Base-by-base conservation (phyloP, 768 basidiomycete genomes). In the Agaricus bisporus region DNA sequence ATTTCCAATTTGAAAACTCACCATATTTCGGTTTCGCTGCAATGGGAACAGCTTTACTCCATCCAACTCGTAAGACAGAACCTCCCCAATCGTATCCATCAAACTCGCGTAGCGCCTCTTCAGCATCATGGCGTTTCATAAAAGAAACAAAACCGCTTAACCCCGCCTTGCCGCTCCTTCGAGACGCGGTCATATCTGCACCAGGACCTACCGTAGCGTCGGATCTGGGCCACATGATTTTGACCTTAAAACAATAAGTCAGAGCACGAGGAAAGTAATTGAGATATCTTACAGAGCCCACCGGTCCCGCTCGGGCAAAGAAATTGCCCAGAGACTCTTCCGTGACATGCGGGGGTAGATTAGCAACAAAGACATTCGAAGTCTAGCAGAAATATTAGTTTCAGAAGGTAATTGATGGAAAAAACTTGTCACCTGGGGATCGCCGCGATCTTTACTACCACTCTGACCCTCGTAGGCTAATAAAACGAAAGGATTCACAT, bases 211-310 rank as follows among this genome's bases (percentile, higher is more conserved):
- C 58, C 2, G 78, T 75, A 15, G 71, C 77, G 63, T 95, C 92
- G 10, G 83, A 80, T 38, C 95, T 84, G n/a, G 95, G 95, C 94
- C 94, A 98, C 95, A 98, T 98, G 59, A 98, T 85, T 75, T 95
- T 93, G 41, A 94, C 90, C 91, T 93, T 51, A 2, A 55, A 22
- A 11, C 35, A 9, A 51, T 14, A 18, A 38, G 17, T 9, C 3
- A 25, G 54, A 5, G 5, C 6, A 2, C 36, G 11, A 37, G 55
- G 11, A 18, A 48, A 17, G 11, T 49, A 28, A 6, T 29, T 51
- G n/a, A 37, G n/a, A 35, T 28, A 39, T 5, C 81, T 46, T 63
- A 91, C 91, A 18, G 91, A 94, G 20, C 88, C 95, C 57, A 99
- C 88, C n/a, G 94, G 91, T 0, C 97, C 97, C 53, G 78, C 78